Evolutionary conservation across 345 rosid genomes (phyloP), one percentile per base, ranked within the genome.

Genomic region (Luvunga scandens): DNA sequence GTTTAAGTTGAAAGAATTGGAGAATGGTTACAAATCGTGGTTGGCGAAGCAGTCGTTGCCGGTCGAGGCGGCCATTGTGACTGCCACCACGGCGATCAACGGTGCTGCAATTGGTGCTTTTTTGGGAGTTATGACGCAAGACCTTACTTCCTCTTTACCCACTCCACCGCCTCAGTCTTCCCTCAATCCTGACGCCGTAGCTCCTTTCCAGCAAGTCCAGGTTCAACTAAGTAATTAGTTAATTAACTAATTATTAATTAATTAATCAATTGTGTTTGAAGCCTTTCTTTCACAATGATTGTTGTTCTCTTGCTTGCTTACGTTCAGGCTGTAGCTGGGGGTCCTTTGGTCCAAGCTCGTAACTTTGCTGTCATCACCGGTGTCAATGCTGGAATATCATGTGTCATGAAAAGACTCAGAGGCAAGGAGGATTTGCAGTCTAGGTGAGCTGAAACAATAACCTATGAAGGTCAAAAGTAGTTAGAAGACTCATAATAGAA

Each of bases 381-480:
- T 81, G 96, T 91, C 25, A 95, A 93, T 88, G 94, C 99, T 4
- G 99, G 99, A 53, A 89, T 95, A 27, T 84, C 98, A 48, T 88
- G 89, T 71, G 85, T 93, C 22, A 90, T 95, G 98, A 93, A 85
- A 81, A 89, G 99, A 79, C 76, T 95, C 83, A 85, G 98, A 90
- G 99, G 99, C 81, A 95, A 93, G 69, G 97, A 93, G 80, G 99
- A 95, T 87, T 89, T 95, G 18, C 93, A 93, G 73, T 90, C 98
- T 69, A 94, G 96, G 99, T 95, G 68, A 77, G 71, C 61, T 75
- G 50, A 45, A 45, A 45, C 50, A 45, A 45, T 45, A 45, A 45
- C 16, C 5, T 12, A 12, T 12, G 4, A 45, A 45, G 12, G 50
- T 45, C 50, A 45, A 45, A 45, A 12, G 18, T 12, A 45, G 16